Conservation (phyloP, 2,329 filamentous ascomycete species). For the Alternaria consortialis region DNA sequence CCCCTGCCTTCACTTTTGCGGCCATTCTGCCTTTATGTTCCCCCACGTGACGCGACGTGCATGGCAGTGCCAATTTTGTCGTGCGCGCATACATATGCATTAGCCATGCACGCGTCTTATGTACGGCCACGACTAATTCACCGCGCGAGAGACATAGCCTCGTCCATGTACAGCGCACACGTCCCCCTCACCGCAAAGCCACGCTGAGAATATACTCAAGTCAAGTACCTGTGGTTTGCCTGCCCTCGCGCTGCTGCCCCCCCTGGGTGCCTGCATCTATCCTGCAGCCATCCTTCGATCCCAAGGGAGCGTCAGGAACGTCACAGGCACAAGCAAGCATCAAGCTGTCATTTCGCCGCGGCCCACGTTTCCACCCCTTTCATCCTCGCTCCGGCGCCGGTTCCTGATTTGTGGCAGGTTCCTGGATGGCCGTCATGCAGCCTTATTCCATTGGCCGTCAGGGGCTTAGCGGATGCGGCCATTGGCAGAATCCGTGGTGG, state of each 20-base stretch:
- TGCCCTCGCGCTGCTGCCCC: constrained; percentile 9
- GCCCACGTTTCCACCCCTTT: constrained; percentile 30
- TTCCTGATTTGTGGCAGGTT: constrained; percentile 40
- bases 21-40: constrained; percentile 4
- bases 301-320: constrained; percentile 14
- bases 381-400: constrained; percentile 29
- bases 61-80: constrained; percentile 20
- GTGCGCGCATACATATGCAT: constrained; percentile 22
- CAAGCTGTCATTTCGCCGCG: constrained; percentile 30
- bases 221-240: background rate
- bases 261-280: background rate
- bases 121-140: constrained; percentile 31
- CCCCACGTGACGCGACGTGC: constrained; percentile 34
- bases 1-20: constrained; percentile 22
- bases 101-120: constrained; percentile 36
- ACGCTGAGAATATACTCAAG: background rate
- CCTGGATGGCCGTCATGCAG: constrained; percentile 43
- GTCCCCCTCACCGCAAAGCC: constrained; percentile 16
- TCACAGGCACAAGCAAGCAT: constrained; percentile 26
- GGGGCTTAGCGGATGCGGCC: constrained; percentile 18
- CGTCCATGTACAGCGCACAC: constrained; percentile 7
- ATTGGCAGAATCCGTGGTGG: constrained; percentile 29
- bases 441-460: constrained; percentile 39
- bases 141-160: constrained; percentile 23
- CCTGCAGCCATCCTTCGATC: constrained; percentile 1